Evolutionary conservation across 257 asterid genomes (phyloP), one percentile per base, ranked within the genome.

Genomic region (Jaltomata sinuosa): DNA sequence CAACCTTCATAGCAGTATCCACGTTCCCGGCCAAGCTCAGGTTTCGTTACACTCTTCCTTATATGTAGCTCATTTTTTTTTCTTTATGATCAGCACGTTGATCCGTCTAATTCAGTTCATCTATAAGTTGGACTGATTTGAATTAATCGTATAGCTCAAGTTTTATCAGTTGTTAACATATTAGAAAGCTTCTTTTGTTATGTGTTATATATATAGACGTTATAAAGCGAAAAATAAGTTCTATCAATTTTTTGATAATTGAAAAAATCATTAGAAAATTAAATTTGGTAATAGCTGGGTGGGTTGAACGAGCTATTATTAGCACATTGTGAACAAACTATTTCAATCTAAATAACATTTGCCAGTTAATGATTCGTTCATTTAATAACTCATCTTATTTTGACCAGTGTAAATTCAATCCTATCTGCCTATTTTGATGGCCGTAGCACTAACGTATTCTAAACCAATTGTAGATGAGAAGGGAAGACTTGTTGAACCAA

Each of bases 11-110:
- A 84, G 65, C 67, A 50, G 87, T 49, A 85, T 71, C 76, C 76
- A 81, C 32, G 29, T 55, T 31, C 87, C 92, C 54, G 94, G 88
- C 69, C 97, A 94, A 87, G 84, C 95, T 83, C 98, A 91, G 94
- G 98, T 92, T 65, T 18, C 36, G 42, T 67, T 45, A 22, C 42
- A n/a, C 27, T 55, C 54, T 21, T 32, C 18, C 18, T 1, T 50
- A 5, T n/a, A n/a, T 15, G 67, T 22, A 59, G 16, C 67, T 25
- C 67, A 32, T 32, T 32, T 32, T 59, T 0, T n/a, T n/a, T n/a
- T n/a, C n/a, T n/a, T n/a, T n/a, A n/a, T n/a, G n/a, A n/a, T n/a
- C n/a, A n/a, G n/a, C n/a, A n/a, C n/a, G n/a, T n/a, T n/a, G n/a
- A n/a, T n/a, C 15, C 12, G 50, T 49, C 15, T 12, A 49, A 12